Evolutionary conservation across 371 early-diverging fungal genomes (phyloP), one percentile per base, ranked within the genome.

Genomic region (Rhizopus microsporus): DNA sequence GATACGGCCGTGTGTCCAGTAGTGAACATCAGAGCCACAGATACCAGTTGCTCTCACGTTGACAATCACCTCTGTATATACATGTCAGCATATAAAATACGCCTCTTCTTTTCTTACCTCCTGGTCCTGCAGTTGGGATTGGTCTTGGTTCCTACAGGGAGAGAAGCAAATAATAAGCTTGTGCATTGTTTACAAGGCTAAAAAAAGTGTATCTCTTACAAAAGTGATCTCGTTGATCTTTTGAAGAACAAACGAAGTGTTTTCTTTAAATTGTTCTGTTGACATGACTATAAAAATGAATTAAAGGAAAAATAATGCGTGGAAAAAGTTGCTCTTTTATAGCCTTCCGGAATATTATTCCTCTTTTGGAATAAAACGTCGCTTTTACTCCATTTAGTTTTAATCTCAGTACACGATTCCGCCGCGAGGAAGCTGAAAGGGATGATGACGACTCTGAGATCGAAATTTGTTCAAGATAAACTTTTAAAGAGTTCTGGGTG

Each of bases 1-100:
- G 61, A 80, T 75, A 35, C 69, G 66, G 34, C 80, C 80, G 38
- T 77, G 75, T 4, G 64, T 67, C 77, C 77, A 80, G 59, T 80
- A 80, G 54, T 80, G 80, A 8, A 80, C 75, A 51, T 80, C 80
- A 5, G 75, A 75, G 5, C 80, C 80, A 51, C 80, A 80, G 39
- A 80, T 80, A 38, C 80, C 80, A 12, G 80, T 80, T 6, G 69
- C 75, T 51, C 73, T 72, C 44, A 80, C 64, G 55, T 80, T 77
- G 15, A 80, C 73, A 64, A 76, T 50, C 29, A 75, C 80, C 50
- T 80, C 75, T 75, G 54, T 0, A 17, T 40, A 3, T 15, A 9
- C 7, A 29, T 49, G 33, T 32, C 10, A 6, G 34, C 15, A n/a
- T 7, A 4, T 32, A n/a, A 15, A 54, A 43, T 15, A 33, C 15